phyloP scores from a whole-genome alignment of 805 yeast genomes.

The Sporopachydermia lactativora region DNA sequence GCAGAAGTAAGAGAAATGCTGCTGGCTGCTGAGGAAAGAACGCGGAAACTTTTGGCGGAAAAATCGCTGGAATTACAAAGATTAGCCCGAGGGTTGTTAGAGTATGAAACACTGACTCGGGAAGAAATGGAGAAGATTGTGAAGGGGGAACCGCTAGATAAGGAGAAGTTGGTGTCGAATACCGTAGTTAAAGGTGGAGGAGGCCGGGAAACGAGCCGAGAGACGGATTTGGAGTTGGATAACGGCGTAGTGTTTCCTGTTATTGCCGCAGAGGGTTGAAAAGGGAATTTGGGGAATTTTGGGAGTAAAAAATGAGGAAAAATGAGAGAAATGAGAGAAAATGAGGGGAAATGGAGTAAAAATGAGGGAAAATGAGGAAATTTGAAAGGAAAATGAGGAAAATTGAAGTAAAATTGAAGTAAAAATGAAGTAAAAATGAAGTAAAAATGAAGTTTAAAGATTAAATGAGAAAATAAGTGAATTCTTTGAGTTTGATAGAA shows the following conservation, averaged over 20 bases:
- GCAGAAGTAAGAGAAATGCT: constrained; percentile 73
- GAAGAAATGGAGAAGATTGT: constrained; percentile 84
- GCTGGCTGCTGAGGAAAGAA: constrained; percentile 64
- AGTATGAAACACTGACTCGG: constrained; percentile 86
- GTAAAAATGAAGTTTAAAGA: too few species aligned
- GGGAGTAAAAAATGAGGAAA: too few species aligned
- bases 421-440: too few species aligned
- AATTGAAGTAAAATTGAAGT: too few species aligned
- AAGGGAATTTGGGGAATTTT: too few species aligned
- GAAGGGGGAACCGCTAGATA: constrained; percentile 60
- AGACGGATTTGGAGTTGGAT: constrained; percentile 18
- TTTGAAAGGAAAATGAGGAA: too few species aligned
- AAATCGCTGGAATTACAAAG: constrained; percentile 62
- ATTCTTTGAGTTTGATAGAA: too few species aligned
- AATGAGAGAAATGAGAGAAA: too few species aligned
- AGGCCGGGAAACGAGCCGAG: constrained; percentile 28
- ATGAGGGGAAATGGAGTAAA: too few species aligned
- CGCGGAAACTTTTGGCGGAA: constrained; percentile 50
- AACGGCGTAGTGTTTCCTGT: constrained; percentile 2
- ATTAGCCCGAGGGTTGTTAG: constrained; percentile 84
- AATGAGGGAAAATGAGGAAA: too few species aligned
- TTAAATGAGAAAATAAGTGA: too few species aligned
- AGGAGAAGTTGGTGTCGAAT: constrained; percentile 57
- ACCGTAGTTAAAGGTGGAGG: constrained; percentile 52
- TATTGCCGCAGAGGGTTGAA: background rate